Percentiles rank a stretch among this genome's conserved stretches.
phyloP scores from a whole-genome alignment of 306 rosid species.

The Quercus wislizeni region DNA sequence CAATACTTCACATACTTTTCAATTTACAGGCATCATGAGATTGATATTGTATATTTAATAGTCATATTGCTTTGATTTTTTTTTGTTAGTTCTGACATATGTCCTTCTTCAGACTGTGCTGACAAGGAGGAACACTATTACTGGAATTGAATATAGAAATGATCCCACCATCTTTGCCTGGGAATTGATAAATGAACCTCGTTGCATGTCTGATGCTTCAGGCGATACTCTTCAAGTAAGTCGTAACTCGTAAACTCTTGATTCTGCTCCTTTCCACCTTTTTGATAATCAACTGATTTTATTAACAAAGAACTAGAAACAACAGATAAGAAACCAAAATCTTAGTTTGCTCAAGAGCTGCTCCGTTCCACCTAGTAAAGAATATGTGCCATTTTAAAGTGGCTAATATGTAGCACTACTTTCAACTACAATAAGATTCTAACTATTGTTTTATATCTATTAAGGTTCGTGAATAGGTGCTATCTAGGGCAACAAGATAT shows the following conservation, averaged over 20 bases:
- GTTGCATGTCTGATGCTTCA: slow-evolving; percentile 90
- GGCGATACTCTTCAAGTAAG: slow-evolving; percentile 97
- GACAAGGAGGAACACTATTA: slow-evolving; percentile 82
- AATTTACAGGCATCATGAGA: background rate
- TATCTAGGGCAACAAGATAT: too few relatives aligned
- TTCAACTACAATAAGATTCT: background rate
- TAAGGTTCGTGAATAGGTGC: too few relatives aligned
- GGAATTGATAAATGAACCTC: slow-evolving; percentile 98
- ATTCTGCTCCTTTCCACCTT: slow-evolving; percentile 1
- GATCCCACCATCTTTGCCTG: slow-evolving; percentile 94
- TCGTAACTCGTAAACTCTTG: slow-evolving; percentile 41
- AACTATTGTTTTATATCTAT: background rate
- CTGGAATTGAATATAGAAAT: slow-evolving; percentile 78
- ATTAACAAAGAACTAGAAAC: too few relatives aligned
- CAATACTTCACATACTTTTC: background rate
- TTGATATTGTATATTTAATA: background rate
- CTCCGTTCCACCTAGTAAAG: background rate
- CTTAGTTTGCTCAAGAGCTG: background rate
- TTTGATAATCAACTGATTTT: too few relatives aligned
- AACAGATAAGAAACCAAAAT: too few relatives aligned
- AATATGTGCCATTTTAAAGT: background rate
- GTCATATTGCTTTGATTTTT: background rate
- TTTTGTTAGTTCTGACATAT: background rate
- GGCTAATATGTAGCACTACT: background rate
- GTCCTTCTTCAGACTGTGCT: slow-evolving; percentile 58